Percentiles rank a stretch among this genome's conserved stretches.
These are phyloP conservation scores for Dryas alaskensis DNA, from an alignment of 306 rosid genomes.

Conservation along the genomic window DNA sequence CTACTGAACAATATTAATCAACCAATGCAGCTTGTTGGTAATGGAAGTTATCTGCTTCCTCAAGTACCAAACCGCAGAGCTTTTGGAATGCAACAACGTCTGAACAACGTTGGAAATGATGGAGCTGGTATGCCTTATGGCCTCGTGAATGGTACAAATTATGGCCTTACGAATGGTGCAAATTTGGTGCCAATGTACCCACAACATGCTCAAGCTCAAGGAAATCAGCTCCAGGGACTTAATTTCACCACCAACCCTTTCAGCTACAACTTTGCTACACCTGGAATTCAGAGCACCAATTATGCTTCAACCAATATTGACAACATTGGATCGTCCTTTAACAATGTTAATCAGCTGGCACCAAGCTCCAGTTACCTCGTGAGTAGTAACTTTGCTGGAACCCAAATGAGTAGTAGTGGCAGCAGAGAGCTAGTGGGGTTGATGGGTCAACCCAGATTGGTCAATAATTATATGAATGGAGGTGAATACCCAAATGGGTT, in stretches of 20 bases:
- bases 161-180: constrained; percentile 9
- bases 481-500: background rate
- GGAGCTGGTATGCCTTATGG: constrained; percentile 3
- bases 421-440: constrained; percentile 3
- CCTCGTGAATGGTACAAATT: background rate
- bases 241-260: constrained; percentile 3
- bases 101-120: background rate
- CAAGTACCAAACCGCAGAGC: background rate
- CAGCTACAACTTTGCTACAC: background rate
- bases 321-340: background rate
- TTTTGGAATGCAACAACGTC: background rate
- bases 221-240: background rate
- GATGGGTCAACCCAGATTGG: background rate
- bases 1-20: constrained; percentile 9
- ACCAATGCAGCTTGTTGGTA: constrained; percentile 10
- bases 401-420: constrained; percentile 20
- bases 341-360: background rate
- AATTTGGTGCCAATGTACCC: constrained; percentile 1
- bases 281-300: background rate
- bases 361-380: background rate
- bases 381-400: constrained; percentile 6
- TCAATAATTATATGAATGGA: background rate
- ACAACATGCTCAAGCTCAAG: background rate
- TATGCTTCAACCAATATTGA: background rate
- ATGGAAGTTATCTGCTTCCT: background rate